Evolutionary conservation across 768 basidiomycete species (phyloP), one percentile per base, ranked within the genome.

Genomic region (Hygrophoropsis aurantiaca): DNA sequence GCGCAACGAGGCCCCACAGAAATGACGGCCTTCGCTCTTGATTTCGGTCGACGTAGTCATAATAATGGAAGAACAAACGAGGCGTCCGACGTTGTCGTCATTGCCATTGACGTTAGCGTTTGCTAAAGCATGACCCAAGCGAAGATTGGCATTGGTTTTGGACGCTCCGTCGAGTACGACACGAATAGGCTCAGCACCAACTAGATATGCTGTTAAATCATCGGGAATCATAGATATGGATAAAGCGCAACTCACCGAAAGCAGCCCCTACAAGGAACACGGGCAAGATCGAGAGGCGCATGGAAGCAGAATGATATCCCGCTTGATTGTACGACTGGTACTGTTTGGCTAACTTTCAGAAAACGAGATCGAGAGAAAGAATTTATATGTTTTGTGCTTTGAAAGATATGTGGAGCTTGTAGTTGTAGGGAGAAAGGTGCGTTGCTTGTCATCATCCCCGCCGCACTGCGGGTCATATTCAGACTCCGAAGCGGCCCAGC

Each of bases 111-210:
- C 54, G 39, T 61, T 68, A 35, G 61, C 55, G 11, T 63, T 63
- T 27, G 70, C 62, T 25, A 65, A 50, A 11, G 67, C 68, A 40
- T 67, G 67, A 11, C 73, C 74, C 36, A 72, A 63, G 43, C 69
- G 72, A 34, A 75, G 50, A 47, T 67, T 61, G 43, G 66, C 61
- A 35, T 61, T 61, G 19, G 54, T 42, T 33, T 53, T 58, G 21
- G 70, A 58, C 23, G 62, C 42, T 27, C 61, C 57, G 15, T 60
- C 59, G 1, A 67, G 61, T 15, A 81, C 54, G 34, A 83, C 67
- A 18, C 78, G 69, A 50, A 84, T 61, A 39, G 82, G 80, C 50
- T 69, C 72, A 33, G 81, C 78, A 40, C 63, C 57, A 41, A 73
- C 80, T 53, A 77, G 68, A 50, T 62, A 44, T 16, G 36, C 2